Conservation (phyloP, 805 yeast genomes). For the Gaillardinia entomophila region DNA sequence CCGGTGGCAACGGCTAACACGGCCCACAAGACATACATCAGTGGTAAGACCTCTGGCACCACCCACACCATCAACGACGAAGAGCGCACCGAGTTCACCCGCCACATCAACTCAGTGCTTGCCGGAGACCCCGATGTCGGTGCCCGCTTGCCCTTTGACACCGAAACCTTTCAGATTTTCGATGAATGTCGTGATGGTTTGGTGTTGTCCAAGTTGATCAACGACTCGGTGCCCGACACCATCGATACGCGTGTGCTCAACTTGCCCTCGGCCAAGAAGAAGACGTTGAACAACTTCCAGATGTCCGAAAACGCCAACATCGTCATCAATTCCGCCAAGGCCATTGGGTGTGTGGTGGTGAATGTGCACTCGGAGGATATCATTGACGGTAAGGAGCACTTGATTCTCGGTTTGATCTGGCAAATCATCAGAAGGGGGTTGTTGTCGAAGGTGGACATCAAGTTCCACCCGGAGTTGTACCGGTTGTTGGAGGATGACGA, state of each 20-base stretch:
- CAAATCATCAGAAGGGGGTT: constrained; percentile 96
- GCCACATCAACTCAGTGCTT: constrained; percentile 89
- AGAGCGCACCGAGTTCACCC: constrained; percentile 91
- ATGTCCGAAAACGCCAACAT: constrained; percentile 97
- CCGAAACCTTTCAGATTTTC: constrained; percentile 90
- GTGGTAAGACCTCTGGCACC: constrained; percentile 85
- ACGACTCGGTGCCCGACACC: constrained; percentile 97
- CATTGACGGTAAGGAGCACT: constrained; percentile 89
- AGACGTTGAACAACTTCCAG: constrained; percentile 83
- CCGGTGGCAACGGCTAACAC: constrained; percentile 47
- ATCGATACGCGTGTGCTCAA: constrained; percentile 96
- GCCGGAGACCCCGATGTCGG: constrained; percentile 88
- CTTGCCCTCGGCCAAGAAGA: constrained; percentile 68
- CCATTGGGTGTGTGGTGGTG: constrained; percentile 97
- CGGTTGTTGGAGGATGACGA: constrained; percentile 94
- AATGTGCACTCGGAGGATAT: constrained; percentile 96
- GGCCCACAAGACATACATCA: constrained; percentile 61
- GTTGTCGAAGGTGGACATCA: constrained; percentile 90
- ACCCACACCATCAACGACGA: constrained; percentile 96
- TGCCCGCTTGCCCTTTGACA: constrained; percentile 79
- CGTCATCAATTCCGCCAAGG: constrained; percentile 97
- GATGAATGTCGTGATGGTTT: constrained; percentile 97
- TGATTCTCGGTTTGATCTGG: constrained; percentile 90
- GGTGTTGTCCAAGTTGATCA: constrained; percentile 85
- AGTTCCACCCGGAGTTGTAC: constrained; percentile 92